Evolutionary conservation across 164 flowering plant genomes (phyloP).

Genomic region (Vitis labrusca): DNA sequence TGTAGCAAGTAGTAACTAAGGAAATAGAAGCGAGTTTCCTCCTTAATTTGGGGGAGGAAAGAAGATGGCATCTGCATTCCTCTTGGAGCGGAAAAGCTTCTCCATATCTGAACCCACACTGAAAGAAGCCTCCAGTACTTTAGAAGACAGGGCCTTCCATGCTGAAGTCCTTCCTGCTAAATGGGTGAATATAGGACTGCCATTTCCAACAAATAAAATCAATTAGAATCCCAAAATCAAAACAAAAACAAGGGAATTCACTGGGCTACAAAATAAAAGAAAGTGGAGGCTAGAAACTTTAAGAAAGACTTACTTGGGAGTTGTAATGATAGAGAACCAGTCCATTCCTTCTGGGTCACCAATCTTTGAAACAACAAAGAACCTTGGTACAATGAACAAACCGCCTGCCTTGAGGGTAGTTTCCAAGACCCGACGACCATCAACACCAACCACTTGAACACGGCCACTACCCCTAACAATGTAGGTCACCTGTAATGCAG

Average conservation of each 20-base stretch:
- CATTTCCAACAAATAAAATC: not conserved
- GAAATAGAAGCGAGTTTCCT: not conserved
- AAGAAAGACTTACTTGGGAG: constrained; percentile 58
- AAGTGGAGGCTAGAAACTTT: too few species aligned
- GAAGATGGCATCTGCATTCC: constrained; percentile 57
- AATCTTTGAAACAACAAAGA: constrained; percentile 76
- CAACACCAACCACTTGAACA: constrained; percentile 74
- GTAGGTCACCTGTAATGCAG: constrained; percentile 84
- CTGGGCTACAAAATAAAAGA: not conserved
- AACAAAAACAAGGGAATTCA: not conserved
- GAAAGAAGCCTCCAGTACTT: constrained; percentile 69
- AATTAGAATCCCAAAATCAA: not conserved
- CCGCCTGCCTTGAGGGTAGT: constrained; percentile 59
- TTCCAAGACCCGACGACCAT: constrained; percentile 63
- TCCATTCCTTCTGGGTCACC: constrained; percentile 58
- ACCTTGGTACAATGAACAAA: constrained; percentile 80
- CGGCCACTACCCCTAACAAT: constrained; percentile 78
- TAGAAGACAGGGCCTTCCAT: constrained; percentile 76
- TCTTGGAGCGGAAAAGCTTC: constrained; percentile 63
- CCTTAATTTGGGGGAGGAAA: constrained; percentile 62
- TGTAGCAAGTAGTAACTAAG: too few species aligned
- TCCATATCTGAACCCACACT: constrained; percentile 53
- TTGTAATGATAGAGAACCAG: constrained; percentile 84
- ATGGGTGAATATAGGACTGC: constrained; percentile 74
- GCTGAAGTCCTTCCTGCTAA: constrained; percentile 67